Percentiles rank a stretch among this genome's conserved stretches.
phyloP scores from a whole-genome alignment of 2,329 filamentous ascomycete species.

The Triangularia setosa region DNA sequence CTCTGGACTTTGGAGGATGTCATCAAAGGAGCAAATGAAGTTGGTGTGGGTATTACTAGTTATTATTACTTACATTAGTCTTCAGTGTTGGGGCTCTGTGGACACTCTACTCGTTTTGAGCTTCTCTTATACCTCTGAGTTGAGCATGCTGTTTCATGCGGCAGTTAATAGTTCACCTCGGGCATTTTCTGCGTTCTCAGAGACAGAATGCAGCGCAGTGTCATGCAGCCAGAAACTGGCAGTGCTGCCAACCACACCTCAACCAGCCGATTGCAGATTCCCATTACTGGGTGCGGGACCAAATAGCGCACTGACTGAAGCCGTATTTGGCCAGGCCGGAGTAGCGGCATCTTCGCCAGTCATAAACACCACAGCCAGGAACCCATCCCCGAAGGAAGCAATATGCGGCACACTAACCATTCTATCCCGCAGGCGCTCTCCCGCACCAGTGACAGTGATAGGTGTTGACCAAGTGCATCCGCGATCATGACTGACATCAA shows the following conservation, averaged over 20 bases:
- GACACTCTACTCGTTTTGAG: no score
- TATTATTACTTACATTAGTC: no score
- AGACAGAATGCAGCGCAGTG: constrained; percentile 3
- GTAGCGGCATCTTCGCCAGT: constrained; percentile 38
- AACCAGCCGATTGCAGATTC: not conserved
- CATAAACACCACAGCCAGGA: constrained; percentile 43
- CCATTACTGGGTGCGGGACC: not conserved
- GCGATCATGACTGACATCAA: constrained; percentile 39
- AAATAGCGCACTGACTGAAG: not conserved
- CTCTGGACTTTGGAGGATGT: no score
- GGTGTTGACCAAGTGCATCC: constrained; percentile 42
- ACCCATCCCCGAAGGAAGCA: constrained; percentile 37
- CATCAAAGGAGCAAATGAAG: no score
- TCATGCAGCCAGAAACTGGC: constrained; percentile 1
- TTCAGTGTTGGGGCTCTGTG: no score
- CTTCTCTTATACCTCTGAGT: no score
- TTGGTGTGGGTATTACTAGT: no score
- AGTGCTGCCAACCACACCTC: not conserved
- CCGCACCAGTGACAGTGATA: constrained; percentile 31
- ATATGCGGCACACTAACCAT: constrained; percentile 49
- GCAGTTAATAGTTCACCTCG: not conserved
- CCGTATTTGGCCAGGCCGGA: not conserved
- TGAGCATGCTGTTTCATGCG: not conserved
- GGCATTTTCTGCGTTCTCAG: not conserved
- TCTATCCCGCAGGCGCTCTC: constrained; percentile 38